Conservation (phyloP, 2,329 filamentous ascomycete genomes). For the Cladorrhinum sp. region DNA sequence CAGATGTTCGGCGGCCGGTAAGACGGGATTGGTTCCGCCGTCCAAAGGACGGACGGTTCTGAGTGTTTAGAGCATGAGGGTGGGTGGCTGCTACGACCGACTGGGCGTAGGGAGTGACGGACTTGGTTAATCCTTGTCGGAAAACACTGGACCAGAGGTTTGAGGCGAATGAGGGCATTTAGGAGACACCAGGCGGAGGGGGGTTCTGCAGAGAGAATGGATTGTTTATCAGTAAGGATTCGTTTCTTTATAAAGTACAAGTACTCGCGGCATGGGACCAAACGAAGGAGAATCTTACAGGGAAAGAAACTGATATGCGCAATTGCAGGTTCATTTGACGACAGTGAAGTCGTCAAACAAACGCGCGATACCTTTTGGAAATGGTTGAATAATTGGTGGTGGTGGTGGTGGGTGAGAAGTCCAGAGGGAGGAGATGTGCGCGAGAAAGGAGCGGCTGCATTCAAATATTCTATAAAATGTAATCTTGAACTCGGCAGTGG, state of each 20-base stretch:
- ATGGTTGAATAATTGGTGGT: constrained; percentile 15
- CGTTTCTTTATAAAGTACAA: no score
- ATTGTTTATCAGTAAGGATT: not conserved
- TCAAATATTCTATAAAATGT: constrained; percentile 4
- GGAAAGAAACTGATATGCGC: constrained; percentile 56
- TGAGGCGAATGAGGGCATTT: constrained; percentile 81
- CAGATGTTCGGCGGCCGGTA: constrained; percentile 44
- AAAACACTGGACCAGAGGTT: constrained; percentile 76
- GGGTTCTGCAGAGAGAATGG: constrained; percentile 42
- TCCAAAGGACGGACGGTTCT: constrained; percentile 61
- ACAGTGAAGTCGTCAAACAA: constrained; percentile 80
- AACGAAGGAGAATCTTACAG: no score
- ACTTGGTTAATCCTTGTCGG: constrained; percentile 96
- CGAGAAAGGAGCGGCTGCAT: constrained; percentile 9
- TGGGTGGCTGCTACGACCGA: constrained; percentile 95
- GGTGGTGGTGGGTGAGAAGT: constrained; percentile 20
- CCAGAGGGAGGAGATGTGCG: constrained; percentile 8
- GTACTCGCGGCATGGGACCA: no score
- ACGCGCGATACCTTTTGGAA: constrained; percentile 58
- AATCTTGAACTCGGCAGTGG: not conserved
- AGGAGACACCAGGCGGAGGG: constrained; percentile 66
- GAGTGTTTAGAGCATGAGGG: constrained; percentile 70
- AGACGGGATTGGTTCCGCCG: constrained; percentile 55
- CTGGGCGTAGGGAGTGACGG: constrained; percentile 94
- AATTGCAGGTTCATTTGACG: constrained; percentile 99